Base-by-base conservation (phyloP, 208 protist species). In the Lotmaria passim region DNA sequence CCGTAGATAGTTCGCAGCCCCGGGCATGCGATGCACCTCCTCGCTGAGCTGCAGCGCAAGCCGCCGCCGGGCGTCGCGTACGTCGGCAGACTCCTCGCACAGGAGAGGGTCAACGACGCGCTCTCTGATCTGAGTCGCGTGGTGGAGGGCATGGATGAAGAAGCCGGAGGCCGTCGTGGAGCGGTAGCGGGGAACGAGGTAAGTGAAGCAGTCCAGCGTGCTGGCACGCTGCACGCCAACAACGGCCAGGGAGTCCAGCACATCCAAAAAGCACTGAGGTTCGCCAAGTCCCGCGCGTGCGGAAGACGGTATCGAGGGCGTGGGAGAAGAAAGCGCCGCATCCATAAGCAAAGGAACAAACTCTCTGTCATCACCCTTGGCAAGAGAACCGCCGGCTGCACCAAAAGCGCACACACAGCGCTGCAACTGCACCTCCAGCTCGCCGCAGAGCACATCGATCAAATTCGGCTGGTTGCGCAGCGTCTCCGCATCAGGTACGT, bases 391-490 rank as follows among this genome's bases (percentile, higher is more conserved):
- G 39, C 21, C 1, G 14, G 19, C 26, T 21, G 24, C 21, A 17
- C 15, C 56, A 15, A 34, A 23, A 12, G 51, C 17, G 34, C 43
- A 33, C 11, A 63, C 33, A 14, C 79, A 64, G 19, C 33, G 33
- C 17, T 58, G 21, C 17, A 94, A 64, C 43, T 77, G 81, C 17
- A 48, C 60, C 72, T 95, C 87, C 51, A 95, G 68, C 59, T 90
- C 83, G 21, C 69, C 75, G 31, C 87, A 92, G 17, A 93, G 57
- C 41, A 95, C 73, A 60, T 90, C 87, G 19, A 95, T 43, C 28
- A 95, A 34, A 56, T 95, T 95, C 0, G 90, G 90, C 47, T 95
- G 90, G 26, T 85, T 83, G 11, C 78, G 68, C 26, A 92, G 57
- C 7, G 67, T 63, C 34, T 63, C 74, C 8, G 52, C 61, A 6